A percentile compares a stretch with the other conserved stretches of the same genome.
Conservation (phyloP, 2,329 filamentous ascomycete genomes). For the Sclerotinia spermophila region DNA sequence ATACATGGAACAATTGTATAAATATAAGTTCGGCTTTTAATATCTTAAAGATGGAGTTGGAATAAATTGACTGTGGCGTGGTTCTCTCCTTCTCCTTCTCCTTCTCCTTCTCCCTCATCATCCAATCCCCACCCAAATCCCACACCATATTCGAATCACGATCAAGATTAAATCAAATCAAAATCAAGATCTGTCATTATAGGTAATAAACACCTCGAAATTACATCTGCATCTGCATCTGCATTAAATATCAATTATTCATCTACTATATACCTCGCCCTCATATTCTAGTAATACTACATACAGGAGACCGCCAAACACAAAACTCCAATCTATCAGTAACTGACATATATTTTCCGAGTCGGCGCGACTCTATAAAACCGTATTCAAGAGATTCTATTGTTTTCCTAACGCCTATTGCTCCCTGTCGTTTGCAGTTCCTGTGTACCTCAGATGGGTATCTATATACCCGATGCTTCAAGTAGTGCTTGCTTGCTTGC, state of each 20-base stretch:
- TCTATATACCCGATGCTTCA: not conserved
- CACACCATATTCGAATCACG: not conserved
- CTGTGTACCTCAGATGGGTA: not conserved
- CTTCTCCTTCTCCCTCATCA: too few relatives aligned
- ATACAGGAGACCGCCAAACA: not conserved
- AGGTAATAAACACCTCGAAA: too few relatives aligned
- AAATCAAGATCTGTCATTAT: not conserved
- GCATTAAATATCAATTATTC: not conserved
- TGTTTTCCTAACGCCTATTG: not conserved
- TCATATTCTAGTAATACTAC: not conserved
- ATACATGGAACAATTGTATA: not conserved
- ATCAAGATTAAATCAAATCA: not conserved
- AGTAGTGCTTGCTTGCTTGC: conserved; percentile 5
- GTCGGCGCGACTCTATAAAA: not conserved
- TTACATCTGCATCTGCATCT: not conserved
- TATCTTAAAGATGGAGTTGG: not conserved
- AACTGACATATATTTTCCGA: too few relatives aligned
- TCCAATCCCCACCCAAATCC: not conserved
- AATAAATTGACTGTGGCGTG: not conserved
- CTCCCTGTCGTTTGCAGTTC: not conserved
- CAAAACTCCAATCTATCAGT: not conserved
- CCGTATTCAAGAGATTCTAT: conserved; percentile 2
- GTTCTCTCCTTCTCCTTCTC: not conserved
- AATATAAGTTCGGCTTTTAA: not conserved
- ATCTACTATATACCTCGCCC: not conserved